Evolutionary conservation across 192 early-diverging fungal genomes (phyloP).

Genomic region (Neocallimastix lanati): DNA sequence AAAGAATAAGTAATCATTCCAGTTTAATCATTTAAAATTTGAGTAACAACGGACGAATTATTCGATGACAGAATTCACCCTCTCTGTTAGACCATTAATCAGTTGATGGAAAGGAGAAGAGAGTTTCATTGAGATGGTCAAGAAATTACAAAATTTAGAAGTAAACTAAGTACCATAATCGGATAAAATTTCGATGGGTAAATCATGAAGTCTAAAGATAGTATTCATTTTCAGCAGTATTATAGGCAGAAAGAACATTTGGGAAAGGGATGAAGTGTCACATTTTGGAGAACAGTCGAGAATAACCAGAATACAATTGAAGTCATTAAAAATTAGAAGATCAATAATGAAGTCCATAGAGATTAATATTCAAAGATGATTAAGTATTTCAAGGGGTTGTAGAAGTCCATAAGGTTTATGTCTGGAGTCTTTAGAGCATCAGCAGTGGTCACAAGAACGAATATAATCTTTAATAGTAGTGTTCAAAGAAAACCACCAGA

Average conservation of each 20-base stretch:
- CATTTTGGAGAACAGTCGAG: conserved; percentile 21
- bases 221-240: no score
- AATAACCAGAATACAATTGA: conserved; percentile 11
- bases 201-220: no score
- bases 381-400: conserved; percentile 9
- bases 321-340: conserved; percentile 3
- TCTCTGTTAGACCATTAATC: no score
- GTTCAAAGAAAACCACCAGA: conserved; percentile 10
- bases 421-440: conserved; percentile 7
- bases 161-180: no score
- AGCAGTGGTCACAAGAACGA: conserved; percentile 10
- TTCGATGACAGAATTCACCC: no score
- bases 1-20: no score
- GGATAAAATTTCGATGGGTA: no score
- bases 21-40: no score
- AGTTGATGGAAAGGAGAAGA: no score
- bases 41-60: no score
- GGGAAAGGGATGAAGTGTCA: background rate
- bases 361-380: conserved; percentile 16
- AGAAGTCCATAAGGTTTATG: conserved; percentile 17
- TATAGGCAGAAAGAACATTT: background rate
- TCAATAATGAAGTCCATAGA: conserved; percentile 23
- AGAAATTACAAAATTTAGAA: no score
- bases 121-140: no score
- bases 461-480: conserved; percentile 13